phyloP scores from a whole-genome alignment of 2,329 filamentous ascomycete genomes.

The Ophiostoma montium region DNA sequence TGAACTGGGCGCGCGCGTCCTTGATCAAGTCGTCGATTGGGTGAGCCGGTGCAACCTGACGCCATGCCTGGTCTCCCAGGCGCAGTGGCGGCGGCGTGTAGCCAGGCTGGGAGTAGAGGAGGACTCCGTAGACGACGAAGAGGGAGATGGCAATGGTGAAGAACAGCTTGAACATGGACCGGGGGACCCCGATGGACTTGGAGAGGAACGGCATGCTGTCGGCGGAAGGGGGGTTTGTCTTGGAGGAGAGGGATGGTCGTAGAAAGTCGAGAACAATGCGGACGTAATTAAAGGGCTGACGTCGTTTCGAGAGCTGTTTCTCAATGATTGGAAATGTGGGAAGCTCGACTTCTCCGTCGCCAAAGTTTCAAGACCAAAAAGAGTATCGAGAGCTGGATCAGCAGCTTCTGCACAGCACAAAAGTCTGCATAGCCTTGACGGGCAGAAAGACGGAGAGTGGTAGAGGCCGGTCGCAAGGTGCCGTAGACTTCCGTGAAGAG shows the following conservation, averaged over 20 bases:
- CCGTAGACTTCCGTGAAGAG: not conserved
- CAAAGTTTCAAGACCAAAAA: not conserved
- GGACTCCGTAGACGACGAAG: not conserved
- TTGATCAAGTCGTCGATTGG: not conserved
- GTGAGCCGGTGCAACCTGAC: not conserved
- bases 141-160: not conserved
- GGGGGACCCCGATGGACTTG: not conserved
- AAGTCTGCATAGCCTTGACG: not conserved
- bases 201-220: not conserved
- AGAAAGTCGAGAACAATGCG: not conserved
- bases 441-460: not conserved
- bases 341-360: not conserved
- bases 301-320: too few relatives aligned
- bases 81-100: not conserved
- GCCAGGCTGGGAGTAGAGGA: not conserved
- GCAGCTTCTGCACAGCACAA: not conserved
- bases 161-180: not conserved
- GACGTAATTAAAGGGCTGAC: too few relatives aligned
- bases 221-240: not conserved
- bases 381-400: not conserved
- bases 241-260: not conserved
- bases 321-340: too few relatives aligned
- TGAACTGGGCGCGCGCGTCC: not conserved
- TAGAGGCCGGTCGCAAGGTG: not conserved
- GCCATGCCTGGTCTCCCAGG: not conserved